Base-by-base conservation (phyloP, 2,329 filamentous ascomycete species). In the Pyrenophora teres region DNA sequence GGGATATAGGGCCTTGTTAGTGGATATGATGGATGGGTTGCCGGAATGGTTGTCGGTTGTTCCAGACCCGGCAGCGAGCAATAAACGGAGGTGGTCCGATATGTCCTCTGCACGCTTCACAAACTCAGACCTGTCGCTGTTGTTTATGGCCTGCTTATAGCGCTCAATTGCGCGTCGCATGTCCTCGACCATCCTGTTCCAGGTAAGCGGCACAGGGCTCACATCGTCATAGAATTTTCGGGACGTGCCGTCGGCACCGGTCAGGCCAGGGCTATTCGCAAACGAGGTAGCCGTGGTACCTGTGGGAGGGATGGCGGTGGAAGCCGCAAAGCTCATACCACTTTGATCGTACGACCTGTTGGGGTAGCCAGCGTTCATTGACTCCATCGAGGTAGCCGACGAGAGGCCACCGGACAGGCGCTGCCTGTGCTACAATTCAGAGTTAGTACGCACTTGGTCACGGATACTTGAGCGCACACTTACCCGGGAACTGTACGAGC, bases 11-110 rank as follows among this genome's bases (percentile, higher is more conserved):
- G 92, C 90, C 74, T 97, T 97, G 79, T 99, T 99, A 4, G 91
- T 95, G 6, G 92, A 97, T 54, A 99, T 99, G 67, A 99, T 97
- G n/a, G 94, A 97, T 4, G 94, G 94, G 63, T 97, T 96, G 36
- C 94, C 94, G 16, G 94, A 97, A 73, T 99, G 94, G 69, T 99
- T 99, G 75, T 99, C 94, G 0, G 94, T 99, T 1, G 94, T 99
- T 48, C 93, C 92, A 30, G 94, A 99, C 7, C 92, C 94, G 48
- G 94, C 94, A 25, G 92, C 92, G n/a, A 99, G 84, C 6, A 99
- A 83, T 59, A 97, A 81, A 48, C 94, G 89, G 50, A 99, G 80
- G 72, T 99, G 93, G 71, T 99, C 94, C 4, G 94, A 97, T 45
- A 99, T 97, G 70, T 99, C 93, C 75, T 99, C 94, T n/a, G 94